phyloP scores from a whole-genome alignment of 345 rosid species.

The Ceriops zippeliana region DNA sequence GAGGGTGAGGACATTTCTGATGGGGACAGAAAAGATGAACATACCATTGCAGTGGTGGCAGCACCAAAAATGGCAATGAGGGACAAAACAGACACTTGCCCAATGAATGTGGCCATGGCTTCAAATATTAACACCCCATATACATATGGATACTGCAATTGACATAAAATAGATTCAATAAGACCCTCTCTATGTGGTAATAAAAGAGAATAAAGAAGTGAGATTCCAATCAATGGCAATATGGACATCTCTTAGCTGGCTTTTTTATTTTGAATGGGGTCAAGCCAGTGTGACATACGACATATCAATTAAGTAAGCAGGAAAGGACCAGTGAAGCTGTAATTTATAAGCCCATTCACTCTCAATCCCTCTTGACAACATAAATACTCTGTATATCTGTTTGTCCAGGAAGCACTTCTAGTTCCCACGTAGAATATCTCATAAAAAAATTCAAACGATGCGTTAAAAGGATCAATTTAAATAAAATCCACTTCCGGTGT shows the following conservation, averaged over 20 bases:
- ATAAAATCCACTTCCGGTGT: neutral
- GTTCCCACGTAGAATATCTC: neutral
- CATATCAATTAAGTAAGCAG: neutral
- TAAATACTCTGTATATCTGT: neutral
- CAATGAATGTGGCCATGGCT: conserved; percentile 94
- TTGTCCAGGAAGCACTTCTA: neutral
- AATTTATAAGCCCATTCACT: neutral
- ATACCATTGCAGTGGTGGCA: conserved; percentile 94
- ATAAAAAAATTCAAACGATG: neutral
- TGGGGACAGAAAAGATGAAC: neutral
- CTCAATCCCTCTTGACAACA: neutral
- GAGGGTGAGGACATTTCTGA: too few relatives aligned
- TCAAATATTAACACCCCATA: conserved; percentile 86
- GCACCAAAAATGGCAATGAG: conserved; percentile 95
- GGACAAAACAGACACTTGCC: conserved; percentile 89
- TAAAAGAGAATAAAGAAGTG: neutral
- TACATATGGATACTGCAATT: conserved; percentile 71
- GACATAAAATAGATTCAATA: neutral
- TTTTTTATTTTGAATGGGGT: neutral
- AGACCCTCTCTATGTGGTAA: neutral
- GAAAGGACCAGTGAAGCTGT: neutral
- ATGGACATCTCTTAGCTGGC: neutral
- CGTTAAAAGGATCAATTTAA: too few relatives aligned
- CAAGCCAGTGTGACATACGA: neutral
- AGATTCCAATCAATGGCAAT: neutral